These are phyloP conservation scores for Pythium oligandrum DNA, from an alignment of 352 stramenopile species.

Conservation along the genomic window DNA sequence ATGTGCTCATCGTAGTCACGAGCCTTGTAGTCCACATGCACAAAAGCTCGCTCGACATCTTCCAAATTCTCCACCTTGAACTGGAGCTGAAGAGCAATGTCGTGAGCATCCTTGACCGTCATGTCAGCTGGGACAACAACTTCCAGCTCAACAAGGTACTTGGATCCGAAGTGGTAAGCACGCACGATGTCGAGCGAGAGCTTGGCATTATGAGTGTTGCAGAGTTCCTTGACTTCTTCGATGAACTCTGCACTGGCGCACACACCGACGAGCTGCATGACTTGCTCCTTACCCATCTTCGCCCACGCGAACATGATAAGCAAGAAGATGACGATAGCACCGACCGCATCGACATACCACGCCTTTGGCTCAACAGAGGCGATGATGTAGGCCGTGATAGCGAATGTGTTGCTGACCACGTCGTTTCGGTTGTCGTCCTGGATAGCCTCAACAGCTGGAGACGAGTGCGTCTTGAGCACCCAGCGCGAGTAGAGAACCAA, in stretches of 20 bases:
- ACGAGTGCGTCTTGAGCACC: conserved; percentile 49
- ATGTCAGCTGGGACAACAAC: conserved; percentile 90
- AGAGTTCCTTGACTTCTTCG: conserved; percentile 79
- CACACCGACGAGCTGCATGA: conserved; percentile 74
- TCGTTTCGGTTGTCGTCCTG: conserved; percentile 95
- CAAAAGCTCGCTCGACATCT: conserved; percentile 92
- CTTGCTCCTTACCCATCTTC: conserved; percentile 89
- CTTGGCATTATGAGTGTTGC: conserved; percentile 51
- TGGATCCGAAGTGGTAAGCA: conserved; percentile 92
- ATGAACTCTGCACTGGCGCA: conserved; percentile 85
- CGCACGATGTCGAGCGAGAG: conserved; percentile 88
- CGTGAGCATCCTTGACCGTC: conserved; percentile 88
- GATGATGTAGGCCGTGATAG: conserved; percentile 69
- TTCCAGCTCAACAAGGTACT: conserved; percentile 94
- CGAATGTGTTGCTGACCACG: conserved; percentile 88
- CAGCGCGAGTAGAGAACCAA: conserved; percentile 62
- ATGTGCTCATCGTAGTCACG: conserved; percentile 74
- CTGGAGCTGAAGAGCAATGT: conserved; percentile 93
- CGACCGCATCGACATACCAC: conserved; percentile 91
- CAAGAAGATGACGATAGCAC: conserved; percentile 90
- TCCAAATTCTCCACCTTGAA: conserved; percentile 90
- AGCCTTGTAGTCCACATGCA: conserved; percentile 93
- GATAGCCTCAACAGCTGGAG: conserved; percentile 46
- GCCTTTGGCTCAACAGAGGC: conserved; percentile 32
- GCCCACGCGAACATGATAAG: conserved; percentile 93